phyloP scores from a whole-genome alignment of 257 asterid species.

The Penstemon newberryi region DNA sequence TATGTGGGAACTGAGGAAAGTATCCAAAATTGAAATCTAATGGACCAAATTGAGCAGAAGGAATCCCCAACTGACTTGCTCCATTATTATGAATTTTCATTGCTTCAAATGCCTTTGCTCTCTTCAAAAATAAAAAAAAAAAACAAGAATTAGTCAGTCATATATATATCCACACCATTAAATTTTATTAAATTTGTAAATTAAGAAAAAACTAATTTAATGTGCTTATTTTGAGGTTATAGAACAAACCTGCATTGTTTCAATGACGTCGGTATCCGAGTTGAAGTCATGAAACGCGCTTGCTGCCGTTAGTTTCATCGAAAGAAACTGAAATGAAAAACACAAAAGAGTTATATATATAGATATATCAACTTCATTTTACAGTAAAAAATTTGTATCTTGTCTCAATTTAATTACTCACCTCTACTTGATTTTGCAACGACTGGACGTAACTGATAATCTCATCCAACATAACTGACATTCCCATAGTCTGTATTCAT shows the following conservation, averaged over 20 bases:
- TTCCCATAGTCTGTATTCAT: slow-evolving; percentile 83
- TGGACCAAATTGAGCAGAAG: slow-evolving; percentile 36
- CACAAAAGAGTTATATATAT: neutral
- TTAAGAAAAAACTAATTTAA: too few species aligned
- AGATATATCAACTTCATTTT: neutral
- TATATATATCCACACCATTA: neutral
- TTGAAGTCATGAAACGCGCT: slow-evolving; percentile 64
- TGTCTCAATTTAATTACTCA: slow-evolving; percentile 20
- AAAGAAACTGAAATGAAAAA: slow-evolving; percentile 62
- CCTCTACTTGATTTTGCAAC: slow-evolving; percentile 94
- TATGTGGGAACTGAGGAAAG: slow-evolving; percentile 33
- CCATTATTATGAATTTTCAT: slow-evolving; percentile 46
- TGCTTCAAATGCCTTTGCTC: slow-evolving; percentile 63
- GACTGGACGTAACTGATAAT: slow-evolving; percentile 85
- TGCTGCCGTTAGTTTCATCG: slow-evolving; percentile 88
- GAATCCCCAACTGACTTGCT: slow-evolving; percentile 38
- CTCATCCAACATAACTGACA: slow-evolving; percentile 96
- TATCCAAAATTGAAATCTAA: slow-evolving; percentile 31
- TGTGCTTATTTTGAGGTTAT: neutral
- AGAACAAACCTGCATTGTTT: slow-evolving; percentile 53
- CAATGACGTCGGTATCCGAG: slow-evolving; percentile 48
- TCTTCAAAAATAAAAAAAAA: slow-evolving; percentile 38
- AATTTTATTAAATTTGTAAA: neutral
- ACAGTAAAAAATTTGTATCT: neutral
- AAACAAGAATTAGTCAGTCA: neutral